A percentile compares a stretch with the other conserved stretches of the same genome.
phyloP scores from a whole-genome alignment of 2,329 filamentous ascomycete genomes.

The Calonectria henricotiae region DNA sequence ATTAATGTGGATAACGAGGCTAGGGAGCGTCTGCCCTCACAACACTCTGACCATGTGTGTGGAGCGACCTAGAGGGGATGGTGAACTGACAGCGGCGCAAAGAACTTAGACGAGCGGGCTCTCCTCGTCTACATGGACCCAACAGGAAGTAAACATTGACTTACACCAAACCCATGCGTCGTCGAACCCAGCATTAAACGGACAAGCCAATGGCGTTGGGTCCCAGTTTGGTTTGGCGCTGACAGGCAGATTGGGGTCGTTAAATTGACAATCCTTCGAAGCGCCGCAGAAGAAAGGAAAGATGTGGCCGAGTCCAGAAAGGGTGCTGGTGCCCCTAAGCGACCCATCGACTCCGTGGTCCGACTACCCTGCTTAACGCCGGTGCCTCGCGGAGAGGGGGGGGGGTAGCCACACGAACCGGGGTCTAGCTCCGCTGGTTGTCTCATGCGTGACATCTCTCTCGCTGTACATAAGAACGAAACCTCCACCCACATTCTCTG shows the following conservation, averaged over 20 bases:
- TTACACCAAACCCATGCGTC: constrained; percentile 13
- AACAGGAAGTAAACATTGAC: constrained; percentile 19
- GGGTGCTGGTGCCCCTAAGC: constrained; percentile 32
- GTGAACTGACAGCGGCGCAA: constrained; percentile 33
- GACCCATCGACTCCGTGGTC: constrained; percentile 31
- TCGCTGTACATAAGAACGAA: constrained; percentile 22
- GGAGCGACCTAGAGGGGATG: constrained; percentile 29
- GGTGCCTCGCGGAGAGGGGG: constrained; percentile 34
- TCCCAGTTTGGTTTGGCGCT: constrained; percentile 24
- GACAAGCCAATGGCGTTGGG: constrained; percentile 4
- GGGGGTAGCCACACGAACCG: neutral
- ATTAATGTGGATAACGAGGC: constrained; percentile 20
- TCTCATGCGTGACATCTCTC: constrained; percentile 41
- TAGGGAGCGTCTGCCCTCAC: constrained; percentile 22
- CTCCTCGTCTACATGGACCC: constrained; percentile 22
- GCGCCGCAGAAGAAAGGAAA: constrained; percentile 37
- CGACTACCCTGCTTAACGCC: constrained; percentile 41
- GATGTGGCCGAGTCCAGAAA: constrained; percentile 28
- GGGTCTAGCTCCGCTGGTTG: constrained; percentile 32
- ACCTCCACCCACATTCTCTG: constrained; percentile 25
- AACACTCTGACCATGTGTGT: constrained; percentile 28
- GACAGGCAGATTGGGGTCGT: constrained; percentile 26
- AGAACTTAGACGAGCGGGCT: constrained; percentile 4
- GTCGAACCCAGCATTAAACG: constrained; percentile 15
- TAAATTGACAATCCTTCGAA: constrained; percentile 37